A percentile compares a stretch with the other conserved stretches of the same genome.
Evolutionary conservation across 495 filamentous ascomycete genomes (phyloP).

Genomic region (Zalerion maritima): DNA sequence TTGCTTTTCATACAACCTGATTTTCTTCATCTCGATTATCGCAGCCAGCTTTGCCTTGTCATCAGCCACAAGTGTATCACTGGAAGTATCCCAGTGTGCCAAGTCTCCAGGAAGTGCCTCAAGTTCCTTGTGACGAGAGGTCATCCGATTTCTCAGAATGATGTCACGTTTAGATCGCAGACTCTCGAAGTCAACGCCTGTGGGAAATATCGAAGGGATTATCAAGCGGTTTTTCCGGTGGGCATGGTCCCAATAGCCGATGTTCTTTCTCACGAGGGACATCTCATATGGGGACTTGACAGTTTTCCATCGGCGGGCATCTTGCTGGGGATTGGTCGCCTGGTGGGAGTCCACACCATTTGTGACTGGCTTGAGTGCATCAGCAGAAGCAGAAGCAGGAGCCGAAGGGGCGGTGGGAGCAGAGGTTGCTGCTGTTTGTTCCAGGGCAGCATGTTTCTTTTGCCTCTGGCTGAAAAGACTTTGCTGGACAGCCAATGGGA

Average conservation of each 20-base stretch:
- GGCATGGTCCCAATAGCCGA: constrained; percentile 68
- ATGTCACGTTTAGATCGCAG: constrained; percentile 72
- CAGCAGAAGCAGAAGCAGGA: constrained; percentile 39
- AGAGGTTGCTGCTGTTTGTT: constrained; percentile 27
- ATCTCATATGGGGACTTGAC: constrained; percentile 52
- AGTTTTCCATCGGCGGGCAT: constrained; percentile 31
- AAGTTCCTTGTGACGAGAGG: constrained; percentile 65
- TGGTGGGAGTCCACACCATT: constrained; percentile 12
- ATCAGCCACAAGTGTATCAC: constrained; percentile 55
- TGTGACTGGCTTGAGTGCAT: constrained; percentile 22
- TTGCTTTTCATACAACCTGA: constrained; percentile 73
- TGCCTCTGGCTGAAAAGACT: constrained; percentile 61
- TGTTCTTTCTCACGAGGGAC: constrained; percentile 34
- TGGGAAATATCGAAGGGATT: constrained; percentile 75
- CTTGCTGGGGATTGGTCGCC: constrained; percentile 12
- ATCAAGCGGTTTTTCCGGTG: constrained; percentile 55
- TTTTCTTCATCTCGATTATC: constrained; percentile 81
- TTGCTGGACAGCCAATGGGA: constrained; percentile 59
- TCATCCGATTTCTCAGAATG: constrained; percentile 79
- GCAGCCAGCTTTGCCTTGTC: constrained; percentile 78
- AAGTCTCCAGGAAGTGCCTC: constrained; percentile 70
- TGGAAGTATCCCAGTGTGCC: constrained; percentile 66
- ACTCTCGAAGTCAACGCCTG: constrained; percentile 72
- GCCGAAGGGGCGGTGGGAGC: constrained; percentile 36
- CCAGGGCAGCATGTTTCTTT: constrained; percentile 37